Evolutionary conservation across 192 early-diverging fungal species (phyloP).

Genomic region (Backusella psychrophila): DNA sequence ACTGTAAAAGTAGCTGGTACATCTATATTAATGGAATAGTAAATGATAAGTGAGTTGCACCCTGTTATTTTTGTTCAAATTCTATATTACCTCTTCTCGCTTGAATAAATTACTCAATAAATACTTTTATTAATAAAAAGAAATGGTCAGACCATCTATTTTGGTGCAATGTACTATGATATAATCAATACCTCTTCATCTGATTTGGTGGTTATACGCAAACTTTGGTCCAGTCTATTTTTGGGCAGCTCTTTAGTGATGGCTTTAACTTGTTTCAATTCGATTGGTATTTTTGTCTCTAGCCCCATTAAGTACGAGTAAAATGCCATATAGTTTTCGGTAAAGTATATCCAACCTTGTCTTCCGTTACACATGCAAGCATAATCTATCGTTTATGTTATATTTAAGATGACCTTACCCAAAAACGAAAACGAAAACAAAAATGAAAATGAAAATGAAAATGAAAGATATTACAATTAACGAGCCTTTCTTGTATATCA

Average conservation of each 20-base stretch:
- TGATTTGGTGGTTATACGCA: conserved; percentile 85
- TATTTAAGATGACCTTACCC: not conserved
- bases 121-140: conserved; percentile 48
- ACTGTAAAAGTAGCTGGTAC: conserved; percentile 87
- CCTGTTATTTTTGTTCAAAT: not conserved
- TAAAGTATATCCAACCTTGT: conserved; percentile 98
- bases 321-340: conserved; percentile 91
- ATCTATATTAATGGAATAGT: conserved; percentile 42
- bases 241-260: conserved; percentile 81
- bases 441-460: no score
- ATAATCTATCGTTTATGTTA: conserved; percentile 59
- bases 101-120: conserved; percentile 94
- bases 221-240: conserved; percentile 84
- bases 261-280: conserved; percentile 88
- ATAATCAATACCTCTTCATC: conserved; percentile 56
- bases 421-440: not conserved
- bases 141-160: not conserved
- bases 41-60: not conserved
- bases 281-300: conserved; percentile 88
- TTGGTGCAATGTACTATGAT: not conserved
- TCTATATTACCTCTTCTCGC: conserved; percentile 68
- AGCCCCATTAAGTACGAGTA: conserved; percentile 93
- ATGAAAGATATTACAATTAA: conserved; percentile 67
- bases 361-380: conserved; percentile 80
- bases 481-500: conserved; percentile 82